Evolutionary conservation across 805 yeast species (phyloP), one percentile per base, ranked within the genome.

Genomic region (Debaryomyces tyrocola): DNA sequence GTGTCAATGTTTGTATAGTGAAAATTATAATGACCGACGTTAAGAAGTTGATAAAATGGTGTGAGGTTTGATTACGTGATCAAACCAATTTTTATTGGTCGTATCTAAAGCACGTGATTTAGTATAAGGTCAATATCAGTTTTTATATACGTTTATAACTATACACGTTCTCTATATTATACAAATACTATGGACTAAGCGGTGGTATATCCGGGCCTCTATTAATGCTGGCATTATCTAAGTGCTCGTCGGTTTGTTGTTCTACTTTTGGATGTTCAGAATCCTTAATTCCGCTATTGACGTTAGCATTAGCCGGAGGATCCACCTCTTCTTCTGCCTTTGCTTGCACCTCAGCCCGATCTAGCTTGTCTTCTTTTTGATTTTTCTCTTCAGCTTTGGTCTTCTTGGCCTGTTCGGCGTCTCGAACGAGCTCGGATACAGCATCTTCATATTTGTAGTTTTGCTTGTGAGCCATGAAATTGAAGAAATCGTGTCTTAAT

Each of bases 401-500:
- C 17, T 14, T 31, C 34, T 31, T 31, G 14, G 14, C 14, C 6
- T 8, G 17, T 4, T 31, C 34, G 11, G 14, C 9, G 8, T 31
- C 34, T 12, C 34, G 34, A 31, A 31, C 11, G 7, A 31, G 7
- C 6, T 4, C 34, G 7, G 14, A 6, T 6, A 11, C 34, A 8
- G 17, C 34, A 12, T 31, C 17, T 11, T 31, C 34, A 12, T 31
- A 31, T 12, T 31, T 31, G 34, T 31, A 31, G 34, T 31, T 37
- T 3, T 45, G 38, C 20, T 37, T 21, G 12, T 38, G 33, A 9
- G 46, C 33, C 6, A 37, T 43, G 34, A 18, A 55, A n/a, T 46
- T 54, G 43, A 60, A 62, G 20, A 33, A 40, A 47, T 61, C 65
- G 36, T 51, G 64, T 36, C 63, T 48, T 8, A 58, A 40, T 17